Percentiles rank a stretch among this genome's conserved stretches.
Evolutionary conservation across 495 filamentous ascomycete species (phyloP).

Genomic region (Penicillium robsamsonii): DNA sequence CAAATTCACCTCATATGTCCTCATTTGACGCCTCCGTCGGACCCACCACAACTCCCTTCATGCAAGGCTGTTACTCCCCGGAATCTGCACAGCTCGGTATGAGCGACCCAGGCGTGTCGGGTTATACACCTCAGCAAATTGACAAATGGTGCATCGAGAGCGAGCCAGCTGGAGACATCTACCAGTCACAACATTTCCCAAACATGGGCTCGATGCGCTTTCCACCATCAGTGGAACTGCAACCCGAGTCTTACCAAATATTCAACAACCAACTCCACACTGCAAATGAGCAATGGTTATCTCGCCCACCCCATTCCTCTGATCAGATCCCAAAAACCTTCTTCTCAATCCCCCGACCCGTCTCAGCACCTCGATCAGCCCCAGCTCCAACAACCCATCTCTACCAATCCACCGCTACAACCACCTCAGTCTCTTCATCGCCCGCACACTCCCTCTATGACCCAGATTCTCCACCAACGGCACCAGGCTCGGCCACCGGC

Average conservation of each 20-base stretch:
- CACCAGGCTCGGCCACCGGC: not conserved
- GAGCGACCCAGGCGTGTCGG: not conserved
- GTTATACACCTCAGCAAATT: conserved; percentile 24
- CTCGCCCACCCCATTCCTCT: conserved; percentile 4
- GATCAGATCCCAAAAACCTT: conserved; percentile 13
- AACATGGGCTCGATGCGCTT: conserved; percentile 16
- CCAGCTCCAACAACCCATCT: not conserved
- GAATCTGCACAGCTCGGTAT: conserved; percentile 2
- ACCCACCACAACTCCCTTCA: conserved; percentile 19
- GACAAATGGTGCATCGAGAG: conserved; percentile 27
- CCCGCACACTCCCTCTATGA: conserved; percentile 24
- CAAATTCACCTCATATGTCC: conserved; percentile 6
- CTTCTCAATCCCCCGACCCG: conserved; percentile 7
- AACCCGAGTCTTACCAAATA: conserved; percentile 9
- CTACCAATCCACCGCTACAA: not conserved
- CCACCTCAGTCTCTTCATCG: conserved; percentile 14
- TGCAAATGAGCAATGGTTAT: conserved; percentile 19
- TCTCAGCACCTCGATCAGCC: not conserved
- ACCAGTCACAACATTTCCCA: conserved; percentile 11
- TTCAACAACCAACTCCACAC: conserved; percentile 12
- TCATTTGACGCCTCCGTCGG: conserved; percentile 9
- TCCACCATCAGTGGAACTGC: conserved; percentile 8
- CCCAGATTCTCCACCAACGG: not conserved
- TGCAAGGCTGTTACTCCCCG: conserved; percentile 20
- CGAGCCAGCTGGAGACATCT: conserved; percentile 11